These are phyloP conservation scores for Phyllosticta citribraziliensis DNA, from an alignment of 2,329 filamentous ascomycete genomes.

Conservation along the genomic window DNA sequence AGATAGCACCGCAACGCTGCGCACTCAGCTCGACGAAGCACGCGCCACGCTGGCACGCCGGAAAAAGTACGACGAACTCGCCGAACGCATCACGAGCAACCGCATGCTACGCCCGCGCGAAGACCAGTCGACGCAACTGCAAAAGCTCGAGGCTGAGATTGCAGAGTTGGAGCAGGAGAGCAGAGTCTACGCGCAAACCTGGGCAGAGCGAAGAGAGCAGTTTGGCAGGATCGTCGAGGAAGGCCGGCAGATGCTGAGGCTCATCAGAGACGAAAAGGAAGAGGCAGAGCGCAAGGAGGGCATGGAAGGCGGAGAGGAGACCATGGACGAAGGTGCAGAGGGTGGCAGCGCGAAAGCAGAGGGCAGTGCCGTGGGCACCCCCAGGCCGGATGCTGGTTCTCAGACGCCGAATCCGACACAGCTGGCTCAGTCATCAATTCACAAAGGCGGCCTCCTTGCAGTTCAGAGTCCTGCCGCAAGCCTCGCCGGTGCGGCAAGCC, in stretches of 20 bases:
- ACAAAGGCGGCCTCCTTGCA: neutral
- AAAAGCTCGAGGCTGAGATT: conserved; percentile 81
- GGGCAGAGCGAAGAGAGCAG: conserved; percentile 75
- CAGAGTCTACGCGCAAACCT: conserved; percentile 68
- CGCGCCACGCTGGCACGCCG: conserved; percentile 62
- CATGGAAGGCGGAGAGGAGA: conserved; percentile 31
- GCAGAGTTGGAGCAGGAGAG: conserved; percentile 78
- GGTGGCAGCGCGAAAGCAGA: conserved; percentile 27
- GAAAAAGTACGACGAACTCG: conserved; percentile 78
- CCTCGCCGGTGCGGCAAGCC: conserved; percentile 20
- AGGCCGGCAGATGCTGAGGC: conserved; percentile 70
- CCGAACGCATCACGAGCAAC: conserved; percentile 78
- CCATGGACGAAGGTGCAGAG: conserved; percentile 30
- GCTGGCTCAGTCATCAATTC: neutral
- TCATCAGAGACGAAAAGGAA: conserved; percentile 92
- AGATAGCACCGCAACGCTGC: conserved; percentile 61
- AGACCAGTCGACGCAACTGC: conserved; percentile 67
- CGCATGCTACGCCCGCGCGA: conserved; percentile 70
- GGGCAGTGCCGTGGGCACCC: conserved; percentile 35
- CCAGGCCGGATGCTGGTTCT: conserved; percentile 29
- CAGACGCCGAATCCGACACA: conserved; percentile 5
- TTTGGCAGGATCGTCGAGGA: conserved; percentile 86
- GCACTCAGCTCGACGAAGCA: conserved; percentile 66
- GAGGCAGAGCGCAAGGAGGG: conserved; percentile 82
- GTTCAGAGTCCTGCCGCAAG: conserved; percentile 14